Conservation (phyloP, 176 grass and related monocot species). For the Eragrostis curvula region DNA sequence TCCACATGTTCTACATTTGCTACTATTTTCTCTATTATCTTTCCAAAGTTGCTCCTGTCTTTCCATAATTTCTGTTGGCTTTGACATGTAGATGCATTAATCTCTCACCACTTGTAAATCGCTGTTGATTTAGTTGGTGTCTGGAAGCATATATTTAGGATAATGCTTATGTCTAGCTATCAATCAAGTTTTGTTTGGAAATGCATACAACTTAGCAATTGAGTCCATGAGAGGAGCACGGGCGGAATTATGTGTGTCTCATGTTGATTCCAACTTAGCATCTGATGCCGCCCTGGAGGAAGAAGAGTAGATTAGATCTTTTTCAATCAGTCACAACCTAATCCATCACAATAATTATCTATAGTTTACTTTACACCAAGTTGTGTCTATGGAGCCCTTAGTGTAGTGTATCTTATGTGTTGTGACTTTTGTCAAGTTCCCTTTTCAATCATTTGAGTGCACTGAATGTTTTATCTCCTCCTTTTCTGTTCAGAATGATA, state of each 20-base stretch:
- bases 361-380: background rate
- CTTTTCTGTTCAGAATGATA: constrained; percentile 58
- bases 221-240: background rate
- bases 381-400: background rate
- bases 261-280: background rate
- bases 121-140: constrained; percentile 19
- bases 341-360: background rate
- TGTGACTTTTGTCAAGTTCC: constrained; percentile 14
- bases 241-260: background rate
- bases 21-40: background rate
- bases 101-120: constrained; percentile 27
- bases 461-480: constrained; percentile 21
- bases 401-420: background rate
- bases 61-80: constrained; percentile 1
- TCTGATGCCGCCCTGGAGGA: background rate
- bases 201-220: background rate
- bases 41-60: background rate
- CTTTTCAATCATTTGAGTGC: background rate
- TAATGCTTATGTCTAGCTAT: background rate
- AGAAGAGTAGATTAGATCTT: background rate
- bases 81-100: constrained; percentile 8
- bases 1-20: background rate
- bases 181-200: background rate
- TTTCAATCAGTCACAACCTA: background rate
- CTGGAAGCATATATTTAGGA: background rate